These are phyloP conservation scores for Camellia japonica DNA, from an alignment of 148 eudicot genomes.

Conservation along the genomic window DNA sequence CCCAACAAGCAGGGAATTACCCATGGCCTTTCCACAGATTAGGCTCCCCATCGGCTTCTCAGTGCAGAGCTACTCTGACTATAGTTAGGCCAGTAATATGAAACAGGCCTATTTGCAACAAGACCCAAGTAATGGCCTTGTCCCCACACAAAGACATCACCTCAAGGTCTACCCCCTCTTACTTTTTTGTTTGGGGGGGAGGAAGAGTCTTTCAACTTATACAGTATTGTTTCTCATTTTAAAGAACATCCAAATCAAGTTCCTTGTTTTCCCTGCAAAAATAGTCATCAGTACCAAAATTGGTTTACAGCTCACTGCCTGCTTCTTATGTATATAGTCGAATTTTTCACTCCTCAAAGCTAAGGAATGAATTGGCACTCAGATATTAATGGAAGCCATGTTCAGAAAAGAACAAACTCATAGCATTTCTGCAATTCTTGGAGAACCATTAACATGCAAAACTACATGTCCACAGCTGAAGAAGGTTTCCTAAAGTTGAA, in stretches of 20 bases:
- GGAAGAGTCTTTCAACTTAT: not conserved
- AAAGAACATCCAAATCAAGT: not conserved
- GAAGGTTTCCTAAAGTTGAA: not conserved
- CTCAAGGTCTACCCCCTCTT: not conserved
- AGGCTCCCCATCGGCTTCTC: not conserved
- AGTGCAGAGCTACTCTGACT: not conserved
- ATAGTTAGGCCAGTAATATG: not conserved
- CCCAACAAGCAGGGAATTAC: too few species aligned
- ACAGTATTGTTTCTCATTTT: not conserved
- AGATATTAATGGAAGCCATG: not conserved
- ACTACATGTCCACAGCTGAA: not conserved
- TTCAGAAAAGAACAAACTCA: not conserved
- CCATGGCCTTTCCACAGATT: too few species aligned
- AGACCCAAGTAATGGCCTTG: not conserved
- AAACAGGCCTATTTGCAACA: not conserved
- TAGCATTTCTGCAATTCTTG: not conserved
- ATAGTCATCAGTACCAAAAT: not conserved
- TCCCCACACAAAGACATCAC: not conserved
- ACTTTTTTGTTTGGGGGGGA: too few species aligned
- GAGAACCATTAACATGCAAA: not conserved
- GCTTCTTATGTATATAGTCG: not conserved
- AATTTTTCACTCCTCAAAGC: not conserved
- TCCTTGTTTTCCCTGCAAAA: not conserved
- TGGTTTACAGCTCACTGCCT: not conserved
- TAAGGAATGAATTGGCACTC: not conserved